Base-by-base conservation (phyloP, 805 yeast genomes). In the Saccharomycopsis amapae region DNA sequence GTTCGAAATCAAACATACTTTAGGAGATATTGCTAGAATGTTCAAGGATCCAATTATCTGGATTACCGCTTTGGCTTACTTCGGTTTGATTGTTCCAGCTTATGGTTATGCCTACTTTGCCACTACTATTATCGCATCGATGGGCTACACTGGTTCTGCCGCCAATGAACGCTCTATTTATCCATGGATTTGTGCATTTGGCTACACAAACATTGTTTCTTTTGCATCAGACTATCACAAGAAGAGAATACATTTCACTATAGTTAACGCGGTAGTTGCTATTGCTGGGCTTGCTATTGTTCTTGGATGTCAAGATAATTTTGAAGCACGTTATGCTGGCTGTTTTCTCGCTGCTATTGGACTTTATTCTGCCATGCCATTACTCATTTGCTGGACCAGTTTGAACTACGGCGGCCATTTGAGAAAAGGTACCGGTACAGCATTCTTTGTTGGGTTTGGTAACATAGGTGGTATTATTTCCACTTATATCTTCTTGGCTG, bases 111-210 rank as follows among this genome's bases (percentile, higher is more conserved):
- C 88, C 13, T 81, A 75, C 60, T 81, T 81, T 59, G 80, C 87
- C 18, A 78, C 85, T 36, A 68, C 81, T 25, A 81, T 81, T 58
- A 78, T 81, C 58, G 66, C 66, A 43, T 62, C 72, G 34, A 66
- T 81, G 65, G 81, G 83, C 18, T 71, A 80, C 67, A 72, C 85
- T 2, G 79, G 85, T 2, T 81, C 78, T 56, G 68, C 74, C 46
- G 90, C 94, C 7, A 87, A 87, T 62, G 74, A 81, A 45, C 81
- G 80, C 64, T 82, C 95, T 0, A 85, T 87, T 40, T 88, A 86
- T 54, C 94, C 95, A 18, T 87, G 94, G 89, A 68, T 85, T 35
- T 65, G 72, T 24, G 85, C 95, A 0, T 82, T 86, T 57, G 87
- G 81, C 4, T 65, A 74, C 28, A 74, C 81, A 37, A 78, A 81